Percentiles rank a stretch among this genome's conserved stretches.
Conservation (phyloP, 352 stramenopile genomes). For the Phytopythium sindhum region DNA sequence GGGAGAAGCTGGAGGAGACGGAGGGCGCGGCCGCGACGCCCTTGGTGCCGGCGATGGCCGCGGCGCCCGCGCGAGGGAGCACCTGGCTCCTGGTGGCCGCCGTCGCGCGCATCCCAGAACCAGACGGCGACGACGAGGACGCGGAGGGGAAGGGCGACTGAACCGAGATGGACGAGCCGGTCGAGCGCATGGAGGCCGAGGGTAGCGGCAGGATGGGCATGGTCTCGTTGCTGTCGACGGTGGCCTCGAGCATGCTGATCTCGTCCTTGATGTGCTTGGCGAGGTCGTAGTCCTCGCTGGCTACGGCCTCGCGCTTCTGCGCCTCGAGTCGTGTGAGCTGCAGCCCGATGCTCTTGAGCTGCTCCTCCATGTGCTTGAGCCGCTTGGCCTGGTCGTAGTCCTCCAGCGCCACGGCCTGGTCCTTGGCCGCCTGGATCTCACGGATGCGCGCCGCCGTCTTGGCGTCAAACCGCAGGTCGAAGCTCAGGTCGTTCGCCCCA, state of each 20-base stretch:
- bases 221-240: constrained; percentile 53
- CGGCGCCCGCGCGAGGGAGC: constrained; percentile 31
- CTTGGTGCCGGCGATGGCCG: constrained; percentile 31
- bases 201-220: constrained; percentile 49
- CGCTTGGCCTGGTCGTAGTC: constrained; percentile 90
- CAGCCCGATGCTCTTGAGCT: constrained; percentile 87
- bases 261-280: constrained; percentile 90
- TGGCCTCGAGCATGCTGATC: constrained; percentile 67
- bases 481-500: constrained; percentile 49
- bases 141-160: not conserved
- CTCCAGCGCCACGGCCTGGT: constrained; percentile 81
- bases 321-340: constrained; percentile 84
- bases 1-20: constrained; percentile 51
- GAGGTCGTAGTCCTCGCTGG: constrained; percentile 90
- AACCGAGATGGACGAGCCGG: not conserved
- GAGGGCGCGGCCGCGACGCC: not conserved
- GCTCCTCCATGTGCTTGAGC: constrained; percentile 82
- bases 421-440: constrained; percentile 86
- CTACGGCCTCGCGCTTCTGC: constrained; percentile 87
- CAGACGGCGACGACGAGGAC: not conserved
- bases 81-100: constrained; percentile 33
- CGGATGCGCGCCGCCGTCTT: constrained; percentile 85
- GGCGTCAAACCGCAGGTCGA: constrained; percentile 89
- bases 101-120: constrained; percentile 1
- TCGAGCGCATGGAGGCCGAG: not conserved